A percentile compares a stretch with the other conserved stretches of the same genome.
These are phyloP conservation scores for Parastagonospora nodorum DNA, from an alignment of 2,329 filamentous ascomycete genomes.

Conservation along the genomic window DNA sequence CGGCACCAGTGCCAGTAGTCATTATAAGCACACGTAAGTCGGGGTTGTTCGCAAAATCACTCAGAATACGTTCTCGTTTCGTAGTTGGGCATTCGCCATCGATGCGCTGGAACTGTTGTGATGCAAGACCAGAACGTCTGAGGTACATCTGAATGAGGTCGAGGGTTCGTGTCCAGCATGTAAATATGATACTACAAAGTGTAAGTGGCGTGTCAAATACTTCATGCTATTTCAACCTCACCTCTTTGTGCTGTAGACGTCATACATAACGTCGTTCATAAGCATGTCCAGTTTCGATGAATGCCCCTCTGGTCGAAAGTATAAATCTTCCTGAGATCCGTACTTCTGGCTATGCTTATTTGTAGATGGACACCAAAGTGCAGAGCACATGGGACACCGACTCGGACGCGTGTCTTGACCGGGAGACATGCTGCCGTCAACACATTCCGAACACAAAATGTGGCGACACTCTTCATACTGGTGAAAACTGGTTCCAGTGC, in stretches of 20 bases:
- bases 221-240: neutral
- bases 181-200: constrained; percentile 35
- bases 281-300: constrained; percentile 45
- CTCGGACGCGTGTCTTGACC: constrained; percentile 5
- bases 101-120: constrained; percentile 44
- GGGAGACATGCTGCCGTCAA: constrained; percentile 26
- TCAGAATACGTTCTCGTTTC: constrained; percentile 47
- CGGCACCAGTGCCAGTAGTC: constrained; percentile 59
- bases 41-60: constrained; percentile 41
- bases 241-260: constrained; percentile 37
- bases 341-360: constrained; percentile 1
- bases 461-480: constrained; percentile 37
- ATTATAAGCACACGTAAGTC: constrained; percentile 54
- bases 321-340: constrained; percentile 25
- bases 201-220: neutral
- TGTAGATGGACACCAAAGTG: constrained; percentile 11
- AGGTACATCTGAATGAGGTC: constrained; percentile 29
- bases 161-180: constrained; percentile 37
- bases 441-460: constrained; percentile 42
- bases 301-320: constrained; percentile 34
- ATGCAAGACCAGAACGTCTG: neutral
- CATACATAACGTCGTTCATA: constrained; percentile 37
- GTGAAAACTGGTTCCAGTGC: constrained; percentile 24
- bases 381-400: constrained; percentile 30
- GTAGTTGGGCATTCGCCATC: constrained; percentile 51